Percentiles rank a stretch among this genome's conserved stretches.
These are phyloP conservation scores for Exophiala xenobiotica DNA, from an alignment of 2,329 filamentous ascomycete genomes.

Conservation along the genomic window DNA sequence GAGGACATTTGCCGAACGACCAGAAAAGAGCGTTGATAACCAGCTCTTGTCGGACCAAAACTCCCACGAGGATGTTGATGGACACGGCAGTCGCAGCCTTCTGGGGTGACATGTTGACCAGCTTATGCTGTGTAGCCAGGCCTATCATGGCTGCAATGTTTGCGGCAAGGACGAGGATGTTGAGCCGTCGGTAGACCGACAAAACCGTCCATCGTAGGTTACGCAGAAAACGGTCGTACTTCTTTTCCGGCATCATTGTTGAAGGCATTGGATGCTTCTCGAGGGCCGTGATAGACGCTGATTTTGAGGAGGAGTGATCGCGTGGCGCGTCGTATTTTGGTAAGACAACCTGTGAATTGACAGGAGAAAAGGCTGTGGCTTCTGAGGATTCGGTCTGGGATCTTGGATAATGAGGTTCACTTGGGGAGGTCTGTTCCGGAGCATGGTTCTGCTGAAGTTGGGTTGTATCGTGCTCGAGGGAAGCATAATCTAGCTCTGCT, in stretches of 20 bases:
- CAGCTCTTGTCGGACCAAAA: conserved; percentile 53
- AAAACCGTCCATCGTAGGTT: conserved; percentile 39
- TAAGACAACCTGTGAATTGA: neutral
- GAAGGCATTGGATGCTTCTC: conserved; percentile 22
- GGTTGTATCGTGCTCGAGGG: neutral
- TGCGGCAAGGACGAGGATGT: conserved; percentile 41
- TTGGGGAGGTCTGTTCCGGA: neutral
- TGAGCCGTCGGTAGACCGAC: conserved; percentile 45
- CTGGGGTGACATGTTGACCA: conserved; percentile 33
- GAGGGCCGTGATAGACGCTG: conserved; percentile 19
- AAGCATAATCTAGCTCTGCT: neutral
- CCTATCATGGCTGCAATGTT: conserved; percentile 40
- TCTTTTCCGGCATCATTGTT: conserved; percentile 29
- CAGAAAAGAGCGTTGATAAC: conserved; percentile 54
- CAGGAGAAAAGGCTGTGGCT: conserved; percentile 3
- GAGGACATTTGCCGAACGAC: conserved; percentile 46
- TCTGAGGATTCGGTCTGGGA: conserved; percentile 7
- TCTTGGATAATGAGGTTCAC: conserved; percentile 1
- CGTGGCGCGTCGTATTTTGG: conserved; percentile 1
- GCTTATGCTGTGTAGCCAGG: conserved; percentile 37
- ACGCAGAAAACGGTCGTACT: conserved; percentile 31
- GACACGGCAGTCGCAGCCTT: conserved; percentile 44
- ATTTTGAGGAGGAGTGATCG: conserved; percentile 18
- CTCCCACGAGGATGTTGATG: conserved; percentile 48
- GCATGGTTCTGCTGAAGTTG: neutral